phyloP scores from a whole-genome alignment of 176 grass and related monocot genomes.

The Pontederia crassipes region DNA sequence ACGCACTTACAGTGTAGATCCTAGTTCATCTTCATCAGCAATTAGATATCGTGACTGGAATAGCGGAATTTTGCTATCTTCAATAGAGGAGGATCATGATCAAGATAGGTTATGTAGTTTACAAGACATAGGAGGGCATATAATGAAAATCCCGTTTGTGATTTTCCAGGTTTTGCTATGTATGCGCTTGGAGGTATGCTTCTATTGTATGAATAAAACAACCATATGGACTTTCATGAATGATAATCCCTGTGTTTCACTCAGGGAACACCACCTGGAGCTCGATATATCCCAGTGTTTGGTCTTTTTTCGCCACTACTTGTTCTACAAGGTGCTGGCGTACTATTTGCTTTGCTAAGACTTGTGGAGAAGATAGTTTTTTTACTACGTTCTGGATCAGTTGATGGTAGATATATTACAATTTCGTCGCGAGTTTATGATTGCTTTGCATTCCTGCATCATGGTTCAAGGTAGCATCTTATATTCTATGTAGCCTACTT shows the following conservation, averaged over 20 bases:
- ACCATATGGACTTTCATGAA: not conserved
- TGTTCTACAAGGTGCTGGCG: conserved; percentile 45
- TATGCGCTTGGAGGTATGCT: conserved; percentile 63
- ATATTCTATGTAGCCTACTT: not conserved
- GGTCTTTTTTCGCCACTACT: conserved; percentile 58
- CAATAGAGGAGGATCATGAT: conserved; percentile 25
- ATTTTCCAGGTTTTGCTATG: conserved; percentile 61
- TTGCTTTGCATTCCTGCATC: conserved; percentile 42
- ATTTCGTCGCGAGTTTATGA: conserved; percentile 41
- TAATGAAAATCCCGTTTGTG: conserved; percentile 56
- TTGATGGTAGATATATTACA: conserved; percentile 34
- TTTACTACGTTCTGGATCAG: conserved; percentile 28
- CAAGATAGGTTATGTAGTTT: conserved; percentile 27
- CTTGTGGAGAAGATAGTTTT: conserved; percentile 45
- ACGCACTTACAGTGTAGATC: conserved; percentile 27
- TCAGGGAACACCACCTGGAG: conserved; percentile 55
- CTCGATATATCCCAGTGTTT: conserved; percentile 44
- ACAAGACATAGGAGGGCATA: conserved; percentile 50
- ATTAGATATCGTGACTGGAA: conserved; percentile 24
- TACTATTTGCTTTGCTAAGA: conserved; percentile 39
- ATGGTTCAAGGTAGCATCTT: conserved; percentile 63
- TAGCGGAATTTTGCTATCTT: conserved; percentile 23
- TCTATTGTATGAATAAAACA: conserved; percentile 11
- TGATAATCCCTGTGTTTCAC: not conserved
- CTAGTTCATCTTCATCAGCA: conserved; percentile 17